Evolutionary conservation across 768 basidiomycete species (phyloP).

Genomic region (Russula sp.): DNA sequence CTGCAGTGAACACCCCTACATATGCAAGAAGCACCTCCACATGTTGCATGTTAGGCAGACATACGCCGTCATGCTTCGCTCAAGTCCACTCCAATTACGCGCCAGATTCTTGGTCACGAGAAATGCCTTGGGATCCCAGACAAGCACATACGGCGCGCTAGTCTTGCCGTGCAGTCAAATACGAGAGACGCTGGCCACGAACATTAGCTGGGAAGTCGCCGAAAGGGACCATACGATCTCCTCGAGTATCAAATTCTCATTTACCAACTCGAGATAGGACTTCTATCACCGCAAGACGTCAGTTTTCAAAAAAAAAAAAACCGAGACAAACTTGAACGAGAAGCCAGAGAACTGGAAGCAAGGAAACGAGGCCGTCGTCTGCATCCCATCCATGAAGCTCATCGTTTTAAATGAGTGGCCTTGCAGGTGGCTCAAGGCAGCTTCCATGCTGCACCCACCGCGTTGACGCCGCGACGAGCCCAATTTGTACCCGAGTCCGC

Average conservation of each 20-base stretch:
- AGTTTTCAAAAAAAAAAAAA: neutral
- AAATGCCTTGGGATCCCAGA: neutral
- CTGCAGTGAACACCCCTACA: neutral
- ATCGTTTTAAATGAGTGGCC: neutral
- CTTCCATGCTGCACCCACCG: conserved; percentile 7
- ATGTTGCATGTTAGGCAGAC: neutral
- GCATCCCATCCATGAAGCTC: neutral
- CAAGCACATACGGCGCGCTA: neutral
- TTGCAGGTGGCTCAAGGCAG: neutral
- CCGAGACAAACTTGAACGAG: neutral
- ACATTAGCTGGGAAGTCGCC: conserved; percentile 12
- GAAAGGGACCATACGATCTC: conserved; percentile 10
- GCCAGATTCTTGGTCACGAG: neutral
- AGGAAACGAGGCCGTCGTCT: conserved; percentile 4
- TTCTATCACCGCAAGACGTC: conserved; percentile 20
- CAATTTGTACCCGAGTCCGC: conserved; percentile 1
- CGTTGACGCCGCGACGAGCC: conserved; percentile 11
- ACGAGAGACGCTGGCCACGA: neutral
- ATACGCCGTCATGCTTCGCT: conserved; percentile 13
- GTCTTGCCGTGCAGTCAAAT: neutral
- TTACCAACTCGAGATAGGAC: neutral
- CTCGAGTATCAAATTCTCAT: conserved; percentile 1
- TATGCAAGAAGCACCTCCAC: conserved; percentile 3
- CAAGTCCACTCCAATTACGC: conserved; percentile 4
- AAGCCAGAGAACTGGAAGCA: conserved; percentile 7